Conservation (phyloP, 495 filamentous ascomycete species). For the Hyaloscypha bicolor region DNA sequence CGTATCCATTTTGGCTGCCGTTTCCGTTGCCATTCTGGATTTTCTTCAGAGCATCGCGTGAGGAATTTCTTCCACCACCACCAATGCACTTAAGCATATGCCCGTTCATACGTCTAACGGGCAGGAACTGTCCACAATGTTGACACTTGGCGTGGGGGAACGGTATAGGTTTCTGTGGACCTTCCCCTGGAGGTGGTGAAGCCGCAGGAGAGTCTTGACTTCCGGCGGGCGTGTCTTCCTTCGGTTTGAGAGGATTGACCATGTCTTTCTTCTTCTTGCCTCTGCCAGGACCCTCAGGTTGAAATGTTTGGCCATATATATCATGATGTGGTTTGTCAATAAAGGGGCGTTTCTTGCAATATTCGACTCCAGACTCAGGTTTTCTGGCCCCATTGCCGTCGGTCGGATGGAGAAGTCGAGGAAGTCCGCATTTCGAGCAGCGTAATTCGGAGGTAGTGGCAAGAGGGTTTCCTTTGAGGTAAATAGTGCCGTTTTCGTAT, state of each 20-base stretch:
- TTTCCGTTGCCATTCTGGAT: conserved; percentile 53
- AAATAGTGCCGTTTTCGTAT: conserved; percentile 71
- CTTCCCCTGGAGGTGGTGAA: conserved; percentile 48
- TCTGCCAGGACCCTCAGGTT: conserved; percentile 51
- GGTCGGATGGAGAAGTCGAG: conserved; percentile 63
- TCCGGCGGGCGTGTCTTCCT: conserved; percentile 47
- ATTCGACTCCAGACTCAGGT: conserved; percentile 64
- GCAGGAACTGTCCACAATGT: conserved; percentile 61
- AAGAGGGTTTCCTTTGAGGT: conserved; percentile 75
- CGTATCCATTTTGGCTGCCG: conserved; percentile 50
- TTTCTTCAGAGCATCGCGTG: conserved; percentile 58
- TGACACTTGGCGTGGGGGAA: conserved; percentile 75
- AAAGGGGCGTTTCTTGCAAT: conserved; percentile 77
- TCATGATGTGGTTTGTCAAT: conserved; percentile 74
- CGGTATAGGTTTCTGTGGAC: conserved; percentile 47
- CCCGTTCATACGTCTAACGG: conserved; percentile 65
- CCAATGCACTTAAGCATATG: conserved; percentile 84
- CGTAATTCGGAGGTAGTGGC: conserved; percentile 66
- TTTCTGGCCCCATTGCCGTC: conserved; percentile 61
- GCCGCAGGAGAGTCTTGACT: conserved; percentile 50
- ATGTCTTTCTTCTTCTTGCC: conserved; percentile 64
- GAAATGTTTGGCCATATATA: conserved; percentile 80
- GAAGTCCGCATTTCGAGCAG: conserved; percentile 67
- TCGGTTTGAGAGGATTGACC: conserved; percentile 38
- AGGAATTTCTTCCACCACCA: conserved; percentile 68